phyloP scores from a whole-genome alignment of 1,284 basidiomycete species.

The Ceratobasidium sp. region DNA sequence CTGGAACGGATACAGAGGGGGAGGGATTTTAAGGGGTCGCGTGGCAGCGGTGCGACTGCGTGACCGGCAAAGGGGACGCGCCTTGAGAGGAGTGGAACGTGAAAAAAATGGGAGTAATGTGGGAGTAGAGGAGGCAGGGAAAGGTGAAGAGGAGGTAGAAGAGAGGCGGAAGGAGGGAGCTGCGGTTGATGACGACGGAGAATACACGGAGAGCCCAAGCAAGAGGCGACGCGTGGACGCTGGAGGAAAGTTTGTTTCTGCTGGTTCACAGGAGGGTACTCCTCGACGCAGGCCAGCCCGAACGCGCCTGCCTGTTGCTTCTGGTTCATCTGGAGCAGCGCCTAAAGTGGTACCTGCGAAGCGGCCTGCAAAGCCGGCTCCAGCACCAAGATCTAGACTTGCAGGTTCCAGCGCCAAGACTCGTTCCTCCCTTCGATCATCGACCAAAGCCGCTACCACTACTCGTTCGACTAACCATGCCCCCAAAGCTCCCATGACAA shows the following conservation, averaged over 20 bases:
- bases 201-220: neutral
- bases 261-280: neutral
- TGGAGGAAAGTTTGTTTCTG: conserved; percentile 8
- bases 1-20: neutral
- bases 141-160: neutral
- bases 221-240: conserved; percentile 10
- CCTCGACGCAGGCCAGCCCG: neutral
- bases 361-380: neutral
- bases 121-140: neutral
- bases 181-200: neutral
- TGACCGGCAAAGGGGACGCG: conserved; percentile 22
- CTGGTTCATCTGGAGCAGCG: neutral
- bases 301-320: neutral
- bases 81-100: conserved; percentile 30
- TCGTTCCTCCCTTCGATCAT: neutral
- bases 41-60: conserved; percentile 31
- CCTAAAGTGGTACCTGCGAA: conserved; percentile 25
- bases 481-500: neutral
- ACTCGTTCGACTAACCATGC: neutral
- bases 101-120: neutral
- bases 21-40: conserved; percentile 22
- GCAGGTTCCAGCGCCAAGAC: neutral
- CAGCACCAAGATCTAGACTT: neutral
- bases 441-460: neutral
- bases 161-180: neutral